Base-by-base conservation (phyloP, 31 red algal species). In the Asparagopsis taxiformis region DNA sequence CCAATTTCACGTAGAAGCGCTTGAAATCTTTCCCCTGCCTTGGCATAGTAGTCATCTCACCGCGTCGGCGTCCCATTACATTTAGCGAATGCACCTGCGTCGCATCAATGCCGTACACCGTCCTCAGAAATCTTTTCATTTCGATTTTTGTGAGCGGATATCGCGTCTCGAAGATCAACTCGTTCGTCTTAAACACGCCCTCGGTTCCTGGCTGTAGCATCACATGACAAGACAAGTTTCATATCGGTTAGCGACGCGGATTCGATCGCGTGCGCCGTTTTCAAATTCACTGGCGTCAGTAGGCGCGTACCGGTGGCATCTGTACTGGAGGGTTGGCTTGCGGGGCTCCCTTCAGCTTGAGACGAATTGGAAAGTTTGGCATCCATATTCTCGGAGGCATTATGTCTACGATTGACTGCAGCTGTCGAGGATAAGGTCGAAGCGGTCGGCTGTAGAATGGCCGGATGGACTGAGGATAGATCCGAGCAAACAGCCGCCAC, bases 381-480 rank as follows among this genome's bases (percentile, higher is more conserved):
- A 88, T 70, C 84, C 84, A 88, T 29, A 88, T 72, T 71, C 60
- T 70, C 19, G 79, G 79, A 17, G 79, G 79, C 79, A 77, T 77
- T 52, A 21, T 50, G 48, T n/a, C n/a, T n/a, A n/a, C n/a, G n/a
- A n/a, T n/a, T n/a, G n/a, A n/a, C n/a, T n/a, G n/a, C n/a, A n/a
- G n/a, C n/a, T n/a, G n/a, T n/a, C n/a, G n/a, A n/a, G n/a, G n/a
- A n/a, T n/a, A n/a, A n/a, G n/a, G n/a, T n/a, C n/a, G n/a, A n/a
- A n/a, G n/a, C n/a, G n/a, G n/a, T n/a, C n/a, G n/a, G n/a, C n/a
- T n/a, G n/a, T n/a, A n/a, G n/a, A n/a, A n/a, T n/a, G n/a, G n/a
- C n/a, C n/a, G n/a, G n/a, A n/a, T n/a, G n/a, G n/a, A n/a, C n/a
- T n/a, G n/a, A n/a, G n/a, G n/a, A n/a, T n/a, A n/a, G n/a, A n/a